Evolutionary conservation across 768 basidiomycete species (phyloP).

Genomic region (Mycena rosella): DNA sequence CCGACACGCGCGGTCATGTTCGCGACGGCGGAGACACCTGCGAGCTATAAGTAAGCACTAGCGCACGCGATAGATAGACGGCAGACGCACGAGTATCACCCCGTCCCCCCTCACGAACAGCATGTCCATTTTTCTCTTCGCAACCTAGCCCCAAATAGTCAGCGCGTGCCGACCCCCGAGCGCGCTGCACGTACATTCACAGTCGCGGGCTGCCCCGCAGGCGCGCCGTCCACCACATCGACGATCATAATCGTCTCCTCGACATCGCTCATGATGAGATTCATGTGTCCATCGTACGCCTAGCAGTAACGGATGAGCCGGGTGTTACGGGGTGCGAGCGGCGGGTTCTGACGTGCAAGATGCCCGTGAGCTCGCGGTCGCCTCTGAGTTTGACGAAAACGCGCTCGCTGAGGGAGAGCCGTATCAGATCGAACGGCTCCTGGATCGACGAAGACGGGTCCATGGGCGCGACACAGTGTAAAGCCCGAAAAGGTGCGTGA

Average conservation of each 20-base stretch:
- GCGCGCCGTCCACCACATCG: constrained; percentile 79
- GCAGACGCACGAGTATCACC: constrained; percentile 85
- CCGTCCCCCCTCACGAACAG: constrained; percentile 97
- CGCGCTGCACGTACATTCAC: constrained; percentile 67
- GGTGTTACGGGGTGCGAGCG: constrained; percentile 15
- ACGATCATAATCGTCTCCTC: constrained; percentile 98
- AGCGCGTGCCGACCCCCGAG: neutral
- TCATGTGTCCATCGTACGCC: constrained; percentile 99
- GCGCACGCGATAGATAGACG: constrained; percentile 22
- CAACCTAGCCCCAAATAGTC: constrained; percentile 65
- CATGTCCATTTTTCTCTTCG: constrained; percentile 97
- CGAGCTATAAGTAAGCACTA: constrained; percentile 8
- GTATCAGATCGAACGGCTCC: constrained; percentile 97
- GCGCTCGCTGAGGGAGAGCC: constrained; percentile 95
- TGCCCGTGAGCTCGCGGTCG: constrained; percentile 91
- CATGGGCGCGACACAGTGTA: too few species aligned
- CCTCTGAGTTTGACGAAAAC: constrained; percentile 98
- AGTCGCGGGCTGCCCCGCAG: constrained; percentile 63
- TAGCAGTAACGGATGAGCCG: constrained; percentile 49
- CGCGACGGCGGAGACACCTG: constrained; percentile 88
- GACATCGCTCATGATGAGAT: constrained; percentile 96
- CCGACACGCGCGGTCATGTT: constrained; percentile 62
- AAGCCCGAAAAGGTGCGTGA: too few species aligned
- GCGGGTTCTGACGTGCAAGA: constrained; percentile 82
- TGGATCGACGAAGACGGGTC: constrained; percentile 80